Evolutionary conservation across 2,329 filamentous ascomycete species (phyloP).

Genomic region (Beauveria bassiana): DNA sequence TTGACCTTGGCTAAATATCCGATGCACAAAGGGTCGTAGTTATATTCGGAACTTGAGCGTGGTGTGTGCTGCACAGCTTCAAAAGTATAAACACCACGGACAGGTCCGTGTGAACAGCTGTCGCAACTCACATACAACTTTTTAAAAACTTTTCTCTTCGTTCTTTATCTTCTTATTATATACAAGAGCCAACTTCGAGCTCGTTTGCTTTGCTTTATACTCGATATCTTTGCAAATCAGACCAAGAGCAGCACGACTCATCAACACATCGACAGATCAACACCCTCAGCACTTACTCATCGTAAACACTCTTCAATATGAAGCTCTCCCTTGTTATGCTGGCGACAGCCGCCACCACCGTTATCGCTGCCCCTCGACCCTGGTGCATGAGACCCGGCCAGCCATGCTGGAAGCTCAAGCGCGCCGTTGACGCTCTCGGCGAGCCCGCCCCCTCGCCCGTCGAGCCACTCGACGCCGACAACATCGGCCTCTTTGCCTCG

Average conservation of each 20-base stretch:
- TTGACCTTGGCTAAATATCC: background rate
- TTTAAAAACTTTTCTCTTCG: background rate
- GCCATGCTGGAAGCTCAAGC: constrained; percentile 22
- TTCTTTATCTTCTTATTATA: background rate
- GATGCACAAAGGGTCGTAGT: background rate
- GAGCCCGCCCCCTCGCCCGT: constrained; percentile 7
- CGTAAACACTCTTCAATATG: background rate
- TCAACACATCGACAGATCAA: background rate
- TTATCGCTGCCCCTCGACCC: background rate
- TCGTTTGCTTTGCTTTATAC: background rate
- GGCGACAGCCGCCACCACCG: background rate
- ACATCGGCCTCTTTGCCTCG: constrained; percentile 30
- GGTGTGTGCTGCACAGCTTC: background rate
- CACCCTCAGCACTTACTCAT: background rate
- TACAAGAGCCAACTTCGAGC: background rate
- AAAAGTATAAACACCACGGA: background rate
- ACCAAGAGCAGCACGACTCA: background rate
- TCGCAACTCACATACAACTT: background rate
- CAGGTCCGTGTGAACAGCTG: background rate
- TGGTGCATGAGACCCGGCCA: background rate
- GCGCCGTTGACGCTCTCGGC: constrained; percentile 28
- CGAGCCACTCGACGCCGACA: constrained; percentile 23
- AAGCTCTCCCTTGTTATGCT: background rate
- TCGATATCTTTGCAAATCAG: background rate
- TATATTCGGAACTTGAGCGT: background rate